Conservation (phyloP, 2,329 filamentous ascomycete genomes). For the Sporothrix schenckii region DNA sequence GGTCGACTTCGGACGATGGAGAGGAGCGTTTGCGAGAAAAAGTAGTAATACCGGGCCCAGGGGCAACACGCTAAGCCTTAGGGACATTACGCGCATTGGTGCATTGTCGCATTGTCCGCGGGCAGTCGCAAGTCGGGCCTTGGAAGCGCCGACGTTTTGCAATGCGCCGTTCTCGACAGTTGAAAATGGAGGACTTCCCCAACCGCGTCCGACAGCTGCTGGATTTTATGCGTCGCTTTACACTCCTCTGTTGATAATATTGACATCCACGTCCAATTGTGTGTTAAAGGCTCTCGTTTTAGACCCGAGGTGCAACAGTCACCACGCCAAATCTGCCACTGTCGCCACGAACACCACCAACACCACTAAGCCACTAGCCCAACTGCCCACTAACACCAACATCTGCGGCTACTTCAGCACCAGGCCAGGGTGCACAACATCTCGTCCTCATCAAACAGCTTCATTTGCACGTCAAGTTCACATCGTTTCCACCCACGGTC, state of each 20-base stretch:
- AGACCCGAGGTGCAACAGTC: too few species aligned
- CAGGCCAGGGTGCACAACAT: too few species aligned
- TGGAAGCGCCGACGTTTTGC: not conserved
- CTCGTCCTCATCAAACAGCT: too few species aligned
- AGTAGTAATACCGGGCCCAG: not conserved
- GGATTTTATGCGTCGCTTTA: not conserved
- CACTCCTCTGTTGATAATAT: not conserved
- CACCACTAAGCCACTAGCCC: too few species aligned
- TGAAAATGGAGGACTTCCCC: slow-evolving; percentile 22
- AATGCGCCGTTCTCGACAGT: not conserved
- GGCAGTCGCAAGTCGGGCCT: not conserved
- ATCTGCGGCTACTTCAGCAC: too few species aligned
- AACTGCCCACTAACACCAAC: too few species aligned
- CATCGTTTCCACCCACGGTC: too few species aligned
- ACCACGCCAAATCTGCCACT: too few species aligned
- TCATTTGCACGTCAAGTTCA: too few species aligned
- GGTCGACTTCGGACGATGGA: not conserved
- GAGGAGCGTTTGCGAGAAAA: not conserved
- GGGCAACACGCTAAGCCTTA: not conserved
- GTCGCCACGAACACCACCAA: too few species aligned
- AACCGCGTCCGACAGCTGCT: slow-evolving; percentile 14
- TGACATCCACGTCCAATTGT: not conserved
- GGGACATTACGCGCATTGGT: not conserved
- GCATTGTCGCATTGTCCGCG: not conserved
- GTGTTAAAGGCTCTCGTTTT: not conserved